Base-by-base conservation (phyloP, 495 filamentous ascomycete genomes). In the Aspergillus ellipticus region DNA sequence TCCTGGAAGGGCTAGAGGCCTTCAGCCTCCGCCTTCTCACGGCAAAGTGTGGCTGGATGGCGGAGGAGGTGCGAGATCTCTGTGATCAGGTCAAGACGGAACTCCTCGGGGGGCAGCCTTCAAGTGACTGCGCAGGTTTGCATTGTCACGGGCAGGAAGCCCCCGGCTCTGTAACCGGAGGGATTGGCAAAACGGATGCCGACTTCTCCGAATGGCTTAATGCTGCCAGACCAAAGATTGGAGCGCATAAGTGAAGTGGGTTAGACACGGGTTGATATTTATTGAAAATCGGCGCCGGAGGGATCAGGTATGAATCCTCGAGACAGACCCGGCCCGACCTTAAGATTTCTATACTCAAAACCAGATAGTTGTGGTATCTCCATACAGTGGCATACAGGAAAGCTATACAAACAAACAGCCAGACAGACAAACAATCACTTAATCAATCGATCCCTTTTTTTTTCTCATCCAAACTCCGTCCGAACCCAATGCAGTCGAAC, bases 1-100 rank as follows among this genome's bases (percentile, higher is more conserved):
- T 82, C 49, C 66, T 91, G 31, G 85, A 87, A 61, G 83, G 83
- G 1, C 62, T 90, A 42, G 89, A 92, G 65, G 78, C 87, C 1
- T 60, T 70, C 16, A 76, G 76, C 31, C 56, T 92, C 56, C 76
- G 89, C 17, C 73, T 79, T 19, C 62, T 92, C 24, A 90, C 87
- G 1, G 75, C 72, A 47, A 69, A 78, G 20, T 74, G 81, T 45
- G 76, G 76, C 4, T 89, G 83, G 83, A 74, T 76, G 13, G 58
- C 74, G 9, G 74, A 79, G 0, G 74, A 79, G 26, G 82, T 85
- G 49, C 75, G 74, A 26, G 68, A 78, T 15, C 71, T 83, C 16
- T 86, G 83, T 68, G 74, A 77, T 16, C 70, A 74, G 62, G 77
- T 83, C 2, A 73, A 74, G 13, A 62, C 67, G 42, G 83, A 87